Percentiles rank a stretch among this genome's conserved stretches.
These are phyloP conservation scores for Cladophialophora exuberans DNA, from an alignment of 2,329 filamentous ascomycete species.

Conservation along the genomic window DNA sequence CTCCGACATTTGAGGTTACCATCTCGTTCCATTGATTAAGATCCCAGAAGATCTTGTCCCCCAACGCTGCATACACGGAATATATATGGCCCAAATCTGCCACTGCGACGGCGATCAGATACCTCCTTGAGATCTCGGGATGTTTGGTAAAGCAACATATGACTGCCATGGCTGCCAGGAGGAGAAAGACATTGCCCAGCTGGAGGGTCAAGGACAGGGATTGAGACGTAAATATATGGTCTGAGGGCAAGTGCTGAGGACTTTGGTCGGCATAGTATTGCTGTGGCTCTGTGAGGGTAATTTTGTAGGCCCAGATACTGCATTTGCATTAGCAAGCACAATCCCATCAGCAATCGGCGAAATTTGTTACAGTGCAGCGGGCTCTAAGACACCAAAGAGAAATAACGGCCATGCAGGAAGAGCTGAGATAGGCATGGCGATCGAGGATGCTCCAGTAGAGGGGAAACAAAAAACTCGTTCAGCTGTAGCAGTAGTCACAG, in stretches of 20 bases:
- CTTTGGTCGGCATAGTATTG: conserved; percentile 69
- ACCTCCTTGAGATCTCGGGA: conserved; percentile 67
- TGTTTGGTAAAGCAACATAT: conserved; percentile 68
- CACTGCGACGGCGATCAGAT: conserved; percentile 65
- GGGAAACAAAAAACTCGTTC: not conserved
- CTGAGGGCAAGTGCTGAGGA: conserved; percentile 42
- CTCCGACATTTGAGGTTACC: conserved; percentile 73
- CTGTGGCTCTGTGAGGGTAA: conserved; percentile 58
- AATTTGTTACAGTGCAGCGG: conserved; percentile 71
- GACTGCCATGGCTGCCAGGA: conserved; percentile 67
- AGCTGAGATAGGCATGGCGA: conserved; percentile 59
- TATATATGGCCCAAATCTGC: conserved; percentile 71
- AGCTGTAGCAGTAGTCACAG: not conserved
- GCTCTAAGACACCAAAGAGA: conserved; percentile 70
- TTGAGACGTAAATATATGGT: conserved; percentile 43
- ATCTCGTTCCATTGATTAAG: conserved; percentile 67
- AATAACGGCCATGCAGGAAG: conserved; percentile 67
- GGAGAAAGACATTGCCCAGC: conserved; percentile 70
- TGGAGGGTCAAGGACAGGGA: conserved; percentile 65
- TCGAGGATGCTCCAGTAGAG: too few relatives aligned
- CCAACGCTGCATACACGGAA: conserved; percentile 63
- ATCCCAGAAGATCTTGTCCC: conserved; percentile 57
- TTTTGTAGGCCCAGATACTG: conserved; percentile 61
- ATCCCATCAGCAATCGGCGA: too few relatives aligned
- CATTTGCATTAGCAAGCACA: conserved; percentile 2